Conservation (phyloP, 495 filamentous ascomycete species). For the Hypoxylon fragiforme region DNA sequence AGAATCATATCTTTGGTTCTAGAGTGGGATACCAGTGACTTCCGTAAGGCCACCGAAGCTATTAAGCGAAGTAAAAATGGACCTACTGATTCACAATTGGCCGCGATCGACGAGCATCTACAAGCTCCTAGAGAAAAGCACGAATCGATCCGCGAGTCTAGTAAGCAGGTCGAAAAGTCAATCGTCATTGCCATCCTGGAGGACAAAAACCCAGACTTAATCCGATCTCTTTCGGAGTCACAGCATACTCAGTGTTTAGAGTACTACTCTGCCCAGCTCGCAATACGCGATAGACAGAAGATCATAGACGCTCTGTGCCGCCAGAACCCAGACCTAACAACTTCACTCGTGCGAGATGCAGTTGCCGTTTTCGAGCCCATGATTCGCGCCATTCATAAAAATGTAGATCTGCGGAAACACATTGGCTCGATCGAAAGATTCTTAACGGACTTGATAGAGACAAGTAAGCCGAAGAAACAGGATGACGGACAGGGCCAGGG, state of each 20-base stretch:
- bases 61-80: conserved; percentile 55
- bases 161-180: conserved; percentile 42
- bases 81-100: conserved; percentile 52
- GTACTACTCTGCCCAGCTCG: conserved; percentile 60
- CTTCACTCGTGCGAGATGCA: conserved; percentile 56
- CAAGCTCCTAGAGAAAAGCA: conserved; percentile 50
- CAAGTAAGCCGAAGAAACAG: conserved; percentile 41
- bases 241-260: conserved; percentile 60
- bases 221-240: conserved; percentile 44
- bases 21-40: conserved; percentile 61
- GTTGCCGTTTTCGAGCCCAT: conserved; percentile 66
- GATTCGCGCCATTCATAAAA: conserved; percentile 64
- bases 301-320: conserved; percentile 60
- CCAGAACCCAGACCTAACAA: conserved; percentile 61
- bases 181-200: conserved; percentile 58
- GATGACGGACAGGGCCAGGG: conserved; percentile 2
- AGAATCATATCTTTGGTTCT: conserved; percentile 67
- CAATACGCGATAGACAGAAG: conserved; percentile 63
- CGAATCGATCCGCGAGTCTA: conserved; percentile 48
- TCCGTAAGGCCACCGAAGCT: conserved; percentile 55
- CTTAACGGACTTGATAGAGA: conserved; percentile 60
- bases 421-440: conserved; percentile 61
- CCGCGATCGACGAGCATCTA: conserved; percentile 54
- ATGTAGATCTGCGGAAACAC: conserved; percentile 63
- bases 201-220: conserved; percentile 29